These are phyloP conservation scores for Fusarium neocosmosporiellum DNA, from an alignment of 2,329 filamentous ascomycete species.

Conservation along the genomic window DNA sequence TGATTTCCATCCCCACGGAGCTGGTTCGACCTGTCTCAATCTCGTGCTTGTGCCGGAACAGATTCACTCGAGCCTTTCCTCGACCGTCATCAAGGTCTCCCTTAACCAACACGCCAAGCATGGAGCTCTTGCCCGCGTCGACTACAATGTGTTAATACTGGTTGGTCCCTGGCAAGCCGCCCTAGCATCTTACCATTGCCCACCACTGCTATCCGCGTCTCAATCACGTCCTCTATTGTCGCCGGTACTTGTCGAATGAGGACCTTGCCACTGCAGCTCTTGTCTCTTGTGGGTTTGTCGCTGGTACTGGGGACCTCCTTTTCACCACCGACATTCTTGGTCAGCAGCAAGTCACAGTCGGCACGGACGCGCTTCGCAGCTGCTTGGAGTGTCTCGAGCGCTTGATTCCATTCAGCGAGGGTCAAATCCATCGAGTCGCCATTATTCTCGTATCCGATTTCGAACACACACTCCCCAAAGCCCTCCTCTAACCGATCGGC, in stretches of 20 bases:
- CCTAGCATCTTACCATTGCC: slow-evolving; percentile 75
- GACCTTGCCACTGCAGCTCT: slow-evolving; percentile 84
- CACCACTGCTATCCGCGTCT: slow-evolving; percentile 95
- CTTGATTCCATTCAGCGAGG: slow-evolving; percentile 78
- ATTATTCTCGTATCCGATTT: slow-evolving; percentile 90
- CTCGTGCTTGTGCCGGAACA: slow-evolving; percentile 98
- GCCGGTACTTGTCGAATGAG: slow-evolving; percentile 81
- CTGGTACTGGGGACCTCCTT: slow-evolving; percentile 73
- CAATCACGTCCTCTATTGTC: slow-evolving; percentile 87
- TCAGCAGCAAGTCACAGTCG: slow-evolving; percentile 84
- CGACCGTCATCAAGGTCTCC: slow-evolving; percentile 94
- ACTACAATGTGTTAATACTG: slow-evolving; percentile 61
- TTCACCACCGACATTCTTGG: slow-evolving; percentile 87
- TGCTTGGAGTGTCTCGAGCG: slow-evolving; percentile 72
- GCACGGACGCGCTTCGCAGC: slow-evolving; percentile 75
- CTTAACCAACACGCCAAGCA: slow-evolving; percentile 95
- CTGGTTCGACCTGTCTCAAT: slow-evolving; percentile 95
- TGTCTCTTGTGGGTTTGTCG: slow-evolving; percentile 71
- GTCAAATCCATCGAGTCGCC: slow-evolving; percentile 85
- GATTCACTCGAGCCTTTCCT: slow-evolving; percentile 91
- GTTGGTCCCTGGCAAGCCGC: background rate
- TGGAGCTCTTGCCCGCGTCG: slow-evolving; percentile 95
- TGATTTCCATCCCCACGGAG: slow-evolving; percentile 98
- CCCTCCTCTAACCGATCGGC: slow-evolving; percentile 81
- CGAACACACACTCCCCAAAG: slow-evolving; percentile 89